These are phyloP conservation scores for Stagonosporopsis rhizophila DNA, from an alignment of 2,329 filamentous ascomycete species.

Conservation along the genomic window DNA sequence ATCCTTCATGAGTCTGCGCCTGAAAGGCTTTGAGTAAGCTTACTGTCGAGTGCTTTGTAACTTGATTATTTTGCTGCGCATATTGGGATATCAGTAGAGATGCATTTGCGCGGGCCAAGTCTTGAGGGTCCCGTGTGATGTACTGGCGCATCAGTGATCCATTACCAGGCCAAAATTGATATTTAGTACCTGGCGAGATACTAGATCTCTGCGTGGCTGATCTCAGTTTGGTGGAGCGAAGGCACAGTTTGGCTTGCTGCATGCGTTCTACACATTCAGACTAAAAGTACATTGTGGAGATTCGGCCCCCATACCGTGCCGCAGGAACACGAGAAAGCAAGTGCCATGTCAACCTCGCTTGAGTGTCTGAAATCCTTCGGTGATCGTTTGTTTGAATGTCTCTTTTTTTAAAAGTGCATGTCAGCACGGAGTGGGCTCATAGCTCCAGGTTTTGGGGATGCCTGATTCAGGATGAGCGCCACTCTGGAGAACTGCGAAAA, in stretches of 20 bases:
- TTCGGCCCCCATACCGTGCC: conserved; percentile 10
- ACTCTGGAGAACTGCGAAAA: not conserved
- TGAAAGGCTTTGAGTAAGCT: conserved; percentile 6
- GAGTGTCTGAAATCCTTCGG: not conserved
- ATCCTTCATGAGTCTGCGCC: conserved; percentile 7
- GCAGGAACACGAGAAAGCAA: not conserved
- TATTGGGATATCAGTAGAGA: not conserved
- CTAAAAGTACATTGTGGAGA: conserved; percentile 4
- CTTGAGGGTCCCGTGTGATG: not conserved
- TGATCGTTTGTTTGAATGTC: not conserved
- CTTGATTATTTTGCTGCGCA: not conserved
- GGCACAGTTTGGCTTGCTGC: not conserved
- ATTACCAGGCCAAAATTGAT: not conserved
- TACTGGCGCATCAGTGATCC: not conserved
- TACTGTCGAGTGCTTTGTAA: not conserved
- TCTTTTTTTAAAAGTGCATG: not conserved
- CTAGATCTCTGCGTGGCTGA: not conserved
- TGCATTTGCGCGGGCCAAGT: not conserved
- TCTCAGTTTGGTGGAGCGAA: not conserved
- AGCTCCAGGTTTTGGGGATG: not conserved
- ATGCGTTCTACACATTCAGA: not conserved
- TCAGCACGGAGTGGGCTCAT: conserved; percentile 9
- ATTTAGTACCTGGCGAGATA: not conserved
- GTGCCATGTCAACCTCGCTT: not conserved
- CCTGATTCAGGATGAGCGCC: not conserved